Percentiles rank a stretch among this genome's conserved stretches.
Evolutionary conservation across 768 basidiomycete species (phyloP).

Genomic region (Boletus coccyginus): DNA sequence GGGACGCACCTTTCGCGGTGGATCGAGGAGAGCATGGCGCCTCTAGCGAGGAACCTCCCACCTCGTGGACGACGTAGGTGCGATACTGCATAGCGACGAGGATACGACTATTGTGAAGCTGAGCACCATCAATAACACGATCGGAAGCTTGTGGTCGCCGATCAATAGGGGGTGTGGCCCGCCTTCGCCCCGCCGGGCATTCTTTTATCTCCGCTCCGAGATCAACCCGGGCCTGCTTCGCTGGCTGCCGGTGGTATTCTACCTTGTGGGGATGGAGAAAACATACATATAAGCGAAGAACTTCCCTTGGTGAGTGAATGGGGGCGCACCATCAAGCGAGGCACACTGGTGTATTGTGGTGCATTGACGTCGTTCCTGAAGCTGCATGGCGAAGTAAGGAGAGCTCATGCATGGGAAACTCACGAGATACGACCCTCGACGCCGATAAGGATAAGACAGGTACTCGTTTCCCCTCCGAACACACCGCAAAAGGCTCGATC

Average conservation of each 20-base stretch:
- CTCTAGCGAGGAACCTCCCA: constrained; percentile 12
- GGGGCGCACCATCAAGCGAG: not conserved
- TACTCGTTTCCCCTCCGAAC: constrained; percentile 17
- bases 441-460: constrained; percentile 20
- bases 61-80: not conserved
- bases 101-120: not conserved
- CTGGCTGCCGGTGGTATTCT: constrained; percentile 1
- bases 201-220: constrained; percentile 31
- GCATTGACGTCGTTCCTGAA: constrained; percentile 7
- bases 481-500: constrained; percentile 27
- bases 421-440: constrained; percentile 12
- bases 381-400: not conserved
- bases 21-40: constrained; percentile 6
- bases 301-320: constrained; percentile 17
- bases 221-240: constrained; percentile 3
- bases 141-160: constrained; percentile 2
- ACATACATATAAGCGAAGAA: constrained; percentile 3
- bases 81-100: constrained; percentile 9
- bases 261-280: constrained; percentile 20
- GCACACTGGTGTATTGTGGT: constrained; percentile 1
- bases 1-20: constrained; percentile 10
- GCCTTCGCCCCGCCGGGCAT: constrained; percentile 23
- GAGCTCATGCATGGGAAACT: not conserved
- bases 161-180: constrained; percentile 4
- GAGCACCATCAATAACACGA: not conserved